A percentile compares a stretch with the other conserved stretches of the same genome.
Conservation (phyloP, 352 stramenopile genomes). For the Pythium sukuiense region DNA sequence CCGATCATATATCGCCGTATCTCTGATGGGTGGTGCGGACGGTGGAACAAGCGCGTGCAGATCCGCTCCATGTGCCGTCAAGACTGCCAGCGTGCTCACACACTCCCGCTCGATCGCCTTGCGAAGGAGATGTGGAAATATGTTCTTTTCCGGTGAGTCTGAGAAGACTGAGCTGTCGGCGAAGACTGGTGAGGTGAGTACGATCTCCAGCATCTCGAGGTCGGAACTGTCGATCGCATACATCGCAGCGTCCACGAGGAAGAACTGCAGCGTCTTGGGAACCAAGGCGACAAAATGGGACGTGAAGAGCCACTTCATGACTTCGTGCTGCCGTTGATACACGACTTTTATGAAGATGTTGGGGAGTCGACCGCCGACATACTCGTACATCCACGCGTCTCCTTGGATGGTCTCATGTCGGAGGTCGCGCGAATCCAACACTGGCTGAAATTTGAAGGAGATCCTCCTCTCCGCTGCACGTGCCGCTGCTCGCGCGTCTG, state of each 20-base stretch:
- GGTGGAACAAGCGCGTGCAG: neutral
- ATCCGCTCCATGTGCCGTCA: neutral
- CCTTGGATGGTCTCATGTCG: too few species aligned
- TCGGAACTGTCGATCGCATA: neutral
- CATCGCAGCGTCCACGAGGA: neutral
- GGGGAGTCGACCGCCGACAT: neutral
- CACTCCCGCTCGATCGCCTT: neutral
- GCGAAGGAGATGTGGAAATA: neutral
- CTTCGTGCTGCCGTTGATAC: neutral
- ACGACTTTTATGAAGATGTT: neutral
- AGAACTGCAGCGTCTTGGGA: neutral
- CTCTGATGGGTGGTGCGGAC: neutral
- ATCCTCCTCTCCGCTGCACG: neutral
- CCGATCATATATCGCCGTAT: neutral
- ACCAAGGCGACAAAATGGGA: neutral
- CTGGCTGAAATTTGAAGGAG: neutral
- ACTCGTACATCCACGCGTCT: slow-evolving; percentile 1
- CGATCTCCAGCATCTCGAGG: slow-evolving; percentile 13
- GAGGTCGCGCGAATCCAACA: too few species aligned
- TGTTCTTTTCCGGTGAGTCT: neutral
- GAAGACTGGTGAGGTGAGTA: slow-evolving; percentile 8
- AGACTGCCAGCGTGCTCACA: neutral
- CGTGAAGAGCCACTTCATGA: neutral
- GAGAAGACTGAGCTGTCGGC: neutral
- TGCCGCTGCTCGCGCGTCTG: neutral